These are phyloP conservation scores for Xylaria sp. DNA, from an alignment of 2,329 filamentous ascomycete species.

Conservation along the genomic window DNA sequence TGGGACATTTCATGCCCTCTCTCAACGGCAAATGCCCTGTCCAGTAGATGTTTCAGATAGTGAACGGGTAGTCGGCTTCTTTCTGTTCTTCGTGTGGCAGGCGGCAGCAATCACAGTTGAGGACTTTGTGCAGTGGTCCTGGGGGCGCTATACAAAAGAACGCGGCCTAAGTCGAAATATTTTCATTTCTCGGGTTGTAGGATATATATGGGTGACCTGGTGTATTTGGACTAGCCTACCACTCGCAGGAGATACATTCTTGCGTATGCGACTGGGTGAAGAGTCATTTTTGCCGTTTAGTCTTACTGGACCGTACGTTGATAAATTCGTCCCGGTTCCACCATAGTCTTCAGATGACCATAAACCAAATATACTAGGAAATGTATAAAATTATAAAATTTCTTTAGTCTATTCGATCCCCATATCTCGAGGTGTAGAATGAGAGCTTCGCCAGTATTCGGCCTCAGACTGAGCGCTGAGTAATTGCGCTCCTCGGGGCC, in stretches of 20 bases:
- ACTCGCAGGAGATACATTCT: constrained; percentile 4
- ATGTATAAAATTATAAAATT: no score
- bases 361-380: no score
- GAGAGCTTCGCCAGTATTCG: no score
- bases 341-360: no score
- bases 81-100: constrained; percentile 17
- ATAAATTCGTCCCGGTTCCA: background rate
- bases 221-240: constrained; percentile 2
- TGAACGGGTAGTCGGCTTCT: background rate
- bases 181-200: background rate
- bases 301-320: background rate
- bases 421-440: no score
- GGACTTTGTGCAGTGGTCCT: constrained; percentile 10
- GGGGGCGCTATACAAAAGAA: background rate
- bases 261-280: constrained; percentile 9
- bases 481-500: no score
- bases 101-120: constrained; percentile 23
- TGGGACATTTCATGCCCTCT: constrained; percentile 8
- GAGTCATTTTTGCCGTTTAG: constrained; percentile 3
- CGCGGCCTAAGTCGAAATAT: no score
- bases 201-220: constrained; percentile 1
- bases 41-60: background rate
- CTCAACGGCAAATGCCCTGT: background rate
- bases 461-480: no score
- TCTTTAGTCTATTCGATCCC: no score